phyloP scores from a whole-genome alignment of 768 basidiomycete species.

The Amanita inopinata region DNA sequence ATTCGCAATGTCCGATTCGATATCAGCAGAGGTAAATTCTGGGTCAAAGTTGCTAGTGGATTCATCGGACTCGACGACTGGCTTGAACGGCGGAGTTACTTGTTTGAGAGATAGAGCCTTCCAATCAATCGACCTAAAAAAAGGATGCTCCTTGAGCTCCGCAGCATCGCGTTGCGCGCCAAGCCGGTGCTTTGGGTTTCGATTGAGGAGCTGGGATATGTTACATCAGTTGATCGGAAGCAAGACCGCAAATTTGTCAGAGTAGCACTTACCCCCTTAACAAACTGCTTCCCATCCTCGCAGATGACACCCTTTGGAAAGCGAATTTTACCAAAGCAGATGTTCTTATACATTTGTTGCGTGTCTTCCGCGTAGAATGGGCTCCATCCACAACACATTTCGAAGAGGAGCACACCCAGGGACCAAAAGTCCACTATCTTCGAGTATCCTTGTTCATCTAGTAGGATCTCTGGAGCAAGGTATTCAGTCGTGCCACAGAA shows the following conservation, averaged over 20 bases:
- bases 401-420: slow-evolving; percentile 89
- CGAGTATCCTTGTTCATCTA: slow-evolving; percentile 96
- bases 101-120: slow-evolving; percentile 75
- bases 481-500: slow-evolving; percentile 99
- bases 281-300: slow-evolving; percentile 98
- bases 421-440: slow-evolving; percentile 99
- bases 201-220: slow-evolving; percentile 75
- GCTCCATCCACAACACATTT: slow-evolving; percentile 99
- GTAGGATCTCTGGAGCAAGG: slow-evolving; percentile 95
- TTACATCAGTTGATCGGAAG: not conserved
- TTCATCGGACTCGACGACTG: slow-evolving; percentile 95
- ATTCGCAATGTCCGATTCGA: slow-evolving; percentile 57
- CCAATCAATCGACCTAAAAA: slow-evolving; percentile 93
- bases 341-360: slow-evolving; percentile 99
- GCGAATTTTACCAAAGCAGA: slow-evolving; percentile 97
- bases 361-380: slow-evolving; percentile 99
- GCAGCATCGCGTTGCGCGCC: slow-evolving; percentile 85
- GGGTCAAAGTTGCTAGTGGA: slow-evolving; percentile 97
- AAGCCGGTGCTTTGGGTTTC: slow-evolving; percentile 95
- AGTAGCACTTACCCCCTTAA: slow-evolving; percentile 76
- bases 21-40: slow-evolving; percentile 91
- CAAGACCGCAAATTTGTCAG: slow-evolving; percentile 9
- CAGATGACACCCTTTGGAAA: slow-evolving; percentile 96
- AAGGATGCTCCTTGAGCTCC: slow-evolving; percentile 93
- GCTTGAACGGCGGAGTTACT: slow-evolving; percentile 96